These are phyloP conservation scores for Suillus variegatus DNA, from an alignment of 768 basidiomycete species.

Conservation along the genomic window DNA sequence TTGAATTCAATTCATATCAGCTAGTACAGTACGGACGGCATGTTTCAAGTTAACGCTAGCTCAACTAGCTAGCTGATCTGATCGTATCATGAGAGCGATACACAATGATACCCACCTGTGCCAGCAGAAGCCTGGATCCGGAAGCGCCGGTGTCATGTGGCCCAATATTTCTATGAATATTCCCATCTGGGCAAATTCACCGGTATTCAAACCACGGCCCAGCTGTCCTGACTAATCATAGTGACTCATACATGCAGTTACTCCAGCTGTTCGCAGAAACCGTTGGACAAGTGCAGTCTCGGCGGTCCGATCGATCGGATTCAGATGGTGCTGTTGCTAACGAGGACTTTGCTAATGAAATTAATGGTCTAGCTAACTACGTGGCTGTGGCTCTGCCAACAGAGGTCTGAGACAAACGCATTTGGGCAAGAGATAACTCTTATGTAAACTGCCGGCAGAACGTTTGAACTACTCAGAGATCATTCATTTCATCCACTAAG, in stretches of 20 bases:
- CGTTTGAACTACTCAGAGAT: neutral
- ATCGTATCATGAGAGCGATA: neutral
- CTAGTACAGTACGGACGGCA: neutral
- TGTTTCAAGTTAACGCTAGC: neutral
- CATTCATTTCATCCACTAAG: neutral
- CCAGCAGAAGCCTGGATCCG: neutral
- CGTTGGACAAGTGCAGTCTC: neutral
- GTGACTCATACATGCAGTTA: neutral
- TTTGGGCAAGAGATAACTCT: neutral
- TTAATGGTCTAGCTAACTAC: neutral
- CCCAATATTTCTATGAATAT: neutral
- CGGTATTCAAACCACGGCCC: neutral
- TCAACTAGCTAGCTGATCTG: neutral
- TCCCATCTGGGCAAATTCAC: neutral
- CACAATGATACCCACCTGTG: neutral
- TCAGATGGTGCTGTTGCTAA: neutral
- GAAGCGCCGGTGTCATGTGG: too few species aligned
- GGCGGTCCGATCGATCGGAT: neutral
- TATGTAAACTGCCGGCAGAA: too few species aligned
- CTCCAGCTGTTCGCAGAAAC: too few species aligned
- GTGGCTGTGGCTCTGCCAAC: neutral
- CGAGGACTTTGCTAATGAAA: neutral
- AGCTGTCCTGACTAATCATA: neutral
- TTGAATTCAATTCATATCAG: too few species aligned
- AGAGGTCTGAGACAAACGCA: too few species aligned